These are phyloP conservation scores for Auricularia cornea DNA, from an alignment of 768 basidiomycete species.

Conservation along the genomic window DNA sequence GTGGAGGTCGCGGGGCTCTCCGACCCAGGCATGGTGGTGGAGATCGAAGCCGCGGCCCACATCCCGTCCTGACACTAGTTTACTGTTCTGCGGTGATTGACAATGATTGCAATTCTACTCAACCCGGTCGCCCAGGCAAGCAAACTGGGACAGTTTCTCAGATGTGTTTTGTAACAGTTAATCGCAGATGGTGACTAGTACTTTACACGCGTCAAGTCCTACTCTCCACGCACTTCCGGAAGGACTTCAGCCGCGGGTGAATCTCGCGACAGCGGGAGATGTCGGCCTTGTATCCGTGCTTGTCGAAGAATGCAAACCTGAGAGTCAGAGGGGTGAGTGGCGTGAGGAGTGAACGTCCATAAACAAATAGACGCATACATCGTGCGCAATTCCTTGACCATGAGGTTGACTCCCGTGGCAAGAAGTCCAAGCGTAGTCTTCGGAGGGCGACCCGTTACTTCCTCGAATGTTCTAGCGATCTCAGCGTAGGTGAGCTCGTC, in stretches of 20 bases:
- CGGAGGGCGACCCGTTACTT: not conserved
- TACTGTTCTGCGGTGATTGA: too few species aligned
- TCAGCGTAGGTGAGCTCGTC: not conserved
- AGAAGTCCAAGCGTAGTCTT: not conserved
- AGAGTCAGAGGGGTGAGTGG: not conserved
- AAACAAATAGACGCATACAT: not conserved
- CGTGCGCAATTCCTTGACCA: not conserved
- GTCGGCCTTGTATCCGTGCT: not conserved
- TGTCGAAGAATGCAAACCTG: not conserved
- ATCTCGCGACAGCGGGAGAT: not conserved
- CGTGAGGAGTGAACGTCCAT: too few species aligned
- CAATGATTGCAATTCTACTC: too few species aligned
- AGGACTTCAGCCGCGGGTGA: not conserved
- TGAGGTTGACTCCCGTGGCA: not conserved
- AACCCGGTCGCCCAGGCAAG: too few species aligned
- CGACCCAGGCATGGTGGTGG: too few species aligned
- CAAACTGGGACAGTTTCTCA: too few species aligned
- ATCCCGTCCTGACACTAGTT: too few species aligned
- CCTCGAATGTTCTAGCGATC: not conserved
- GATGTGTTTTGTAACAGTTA: too few species aligned
- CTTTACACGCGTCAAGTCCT: too few species aligned
- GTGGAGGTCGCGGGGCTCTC: too few species aligned
- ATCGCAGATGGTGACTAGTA: too few species aligned
- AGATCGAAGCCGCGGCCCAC: too few species aligned
- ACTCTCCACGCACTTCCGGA: not conserved